Conservation (phyloP, 768 basidiomycete species). For the Lanmaoa rubissima region DNA sequence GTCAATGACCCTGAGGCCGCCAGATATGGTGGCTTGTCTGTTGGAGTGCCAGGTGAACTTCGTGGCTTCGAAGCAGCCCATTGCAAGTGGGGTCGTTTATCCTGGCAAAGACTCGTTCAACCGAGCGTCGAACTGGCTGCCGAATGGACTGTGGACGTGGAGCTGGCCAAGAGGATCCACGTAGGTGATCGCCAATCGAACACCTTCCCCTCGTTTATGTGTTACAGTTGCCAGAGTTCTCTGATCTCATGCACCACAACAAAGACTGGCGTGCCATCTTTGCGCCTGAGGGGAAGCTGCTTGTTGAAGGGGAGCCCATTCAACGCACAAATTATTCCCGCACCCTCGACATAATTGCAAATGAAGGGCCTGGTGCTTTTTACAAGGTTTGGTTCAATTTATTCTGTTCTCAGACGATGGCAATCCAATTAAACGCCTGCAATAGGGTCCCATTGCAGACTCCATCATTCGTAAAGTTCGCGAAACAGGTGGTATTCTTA, state of each 20-base stretch:
- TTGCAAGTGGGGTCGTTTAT: conserved; percentile 64
- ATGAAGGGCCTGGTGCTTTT: conserved; percentile 72
- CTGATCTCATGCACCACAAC: conserved; percentile 53
- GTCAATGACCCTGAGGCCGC: conserved; percentile 46
- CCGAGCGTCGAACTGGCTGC: conserved; percentile 69
- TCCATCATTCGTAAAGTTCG: conserved; percentile 70
- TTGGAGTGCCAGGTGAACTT: conserved; percentile 87
- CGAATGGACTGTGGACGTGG: conserved; percentile 73
- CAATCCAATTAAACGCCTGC: conserved; percentile 14
- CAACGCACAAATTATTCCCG: conserved; percentile 49
- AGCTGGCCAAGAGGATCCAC: conserved; percentile 68
- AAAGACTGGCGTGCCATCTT: conserved; percentile 78
- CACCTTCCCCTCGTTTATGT: neutral
- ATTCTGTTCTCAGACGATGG: neutral
- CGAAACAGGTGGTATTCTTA: conserved; percentile 76
- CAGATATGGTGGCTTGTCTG: conserved; percentile 64
- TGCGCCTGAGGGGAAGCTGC: conserved; percentile 64
- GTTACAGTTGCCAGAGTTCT: conserved; percentile 36
- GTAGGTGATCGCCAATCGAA: conserved; percentile 35
- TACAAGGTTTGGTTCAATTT: conserved; percentile 51
- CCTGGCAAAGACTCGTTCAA: conserved; percentile 72
- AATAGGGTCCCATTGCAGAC: conserved; percentile 77
- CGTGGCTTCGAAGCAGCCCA: conserved; percentile 82
- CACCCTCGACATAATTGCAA: neutral
- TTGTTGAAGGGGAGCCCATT: conserved; percentile 72